Evolutionary conservation across 2,329 filamentous ascomycete species (phyloP).

Genomic region (Lachnellula suecica): DNA sequence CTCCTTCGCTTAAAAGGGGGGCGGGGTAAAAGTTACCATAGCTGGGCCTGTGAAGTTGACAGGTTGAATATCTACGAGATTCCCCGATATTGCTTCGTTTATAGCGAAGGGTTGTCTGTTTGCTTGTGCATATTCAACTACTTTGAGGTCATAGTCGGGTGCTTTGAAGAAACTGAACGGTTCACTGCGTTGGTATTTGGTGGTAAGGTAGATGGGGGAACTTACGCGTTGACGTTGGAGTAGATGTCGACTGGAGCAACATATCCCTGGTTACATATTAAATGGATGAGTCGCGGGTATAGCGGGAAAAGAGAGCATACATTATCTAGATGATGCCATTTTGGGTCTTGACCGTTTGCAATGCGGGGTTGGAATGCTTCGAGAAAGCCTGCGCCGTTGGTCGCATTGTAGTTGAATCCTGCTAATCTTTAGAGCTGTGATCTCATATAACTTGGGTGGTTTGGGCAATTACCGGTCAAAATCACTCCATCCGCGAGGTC

Average conservation of each 20-base stretch:
- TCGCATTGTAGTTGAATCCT: constrained; percentile 37
- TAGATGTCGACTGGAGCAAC: constrained; percentile 30
- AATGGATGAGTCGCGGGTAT: too few relatives aligned
- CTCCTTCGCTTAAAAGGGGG: too few relatives aligned
- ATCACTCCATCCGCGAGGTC: constrained; percentile 54
- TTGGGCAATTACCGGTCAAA: constrained; percentile 60
- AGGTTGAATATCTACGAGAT: constrained; percentile 3
- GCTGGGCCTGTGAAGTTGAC: constrained; percentile 18
- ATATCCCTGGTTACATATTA: too few relatives aligned
- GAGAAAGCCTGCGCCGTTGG: constrained; percentile 9
- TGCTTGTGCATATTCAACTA: constrained; percentile 19
- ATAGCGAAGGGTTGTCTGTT: constrained; percentile 18
- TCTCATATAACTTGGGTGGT: too few relatives aligned
- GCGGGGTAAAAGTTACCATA: too few relatives aligned
- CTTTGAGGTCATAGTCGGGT: constrained; percentile 20
- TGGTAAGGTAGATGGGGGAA: too few relatives aligned
- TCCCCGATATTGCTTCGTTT: constrained; percentile 20
- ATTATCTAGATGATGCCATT: constrained; percentile 20
- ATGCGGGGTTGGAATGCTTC: constrained; percentile 23
- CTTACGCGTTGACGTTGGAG: constrained; percentile 23
- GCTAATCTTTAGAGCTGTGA: too few relatives aligned
- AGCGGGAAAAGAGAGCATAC: too few relatives aligned
- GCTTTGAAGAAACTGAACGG: constrained; percentile 25
- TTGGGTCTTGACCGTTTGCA: constrained; percentile 14
- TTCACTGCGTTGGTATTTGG: background rate